phyloP scores from a whole-genome alignment of 129 eudicot species.

The Erigeron canadensis region DNA sequence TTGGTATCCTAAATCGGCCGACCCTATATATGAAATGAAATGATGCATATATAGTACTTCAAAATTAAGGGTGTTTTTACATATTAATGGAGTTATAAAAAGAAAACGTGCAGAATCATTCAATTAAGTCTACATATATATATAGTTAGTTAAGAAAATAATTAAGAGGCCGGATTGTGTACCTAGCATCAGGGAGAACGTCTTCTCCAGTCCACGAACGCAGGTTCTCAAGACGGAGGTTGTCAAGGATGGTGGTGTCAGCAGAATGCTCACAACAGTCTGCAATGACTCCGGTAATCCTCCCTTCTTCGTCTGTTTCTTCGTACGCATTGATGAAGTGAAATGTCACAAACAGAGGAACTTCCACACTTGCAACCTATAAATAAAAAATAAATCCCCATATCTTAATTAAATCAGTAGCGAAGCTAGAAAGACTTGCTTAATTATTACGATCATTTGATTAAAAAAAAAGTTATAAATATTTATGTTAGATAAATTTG shows the following conservation, averaged over 20 bases:
- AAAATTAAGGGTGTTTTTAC: neutral
- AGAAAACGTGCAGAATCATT: neutral
- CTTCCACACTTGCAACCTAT: constrained; percentile 97
- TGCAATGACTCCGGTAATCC: constrained; percentile 64
- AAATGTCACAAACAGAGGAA: constrained; percentile 81
- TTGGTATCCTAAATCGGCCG: constrained; percentile 81
- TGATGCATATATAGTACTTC: too few species aligned
- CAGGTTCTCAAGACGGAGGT: constrained; percentile 73
- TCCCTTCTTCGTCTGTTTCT: constrained; percentile 89
- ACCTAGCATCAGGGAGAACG: constrained; percentile 90
- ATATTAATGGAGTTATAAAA: neutral
- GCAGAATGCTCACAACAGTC: constrained; percentile 97
- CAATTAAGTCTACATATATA: too few species aligned
- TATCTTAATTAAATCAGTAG: neutral
- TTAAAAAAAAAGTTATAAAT: neutral
- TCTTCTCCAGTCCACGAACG: constrained; percentile 70
- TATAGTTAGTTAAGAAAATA: neutral
- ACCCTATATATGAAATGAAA: constrained; percentile 41
- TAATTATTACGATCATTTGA: neutral
- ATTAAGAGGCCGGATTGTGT: neutral
- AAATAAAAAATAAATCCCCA: neutral
- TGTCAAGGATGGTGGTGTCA: constrained; percentile 83
- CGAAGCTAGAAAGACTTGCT: neutral
- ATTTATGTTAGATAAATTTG: neutral
- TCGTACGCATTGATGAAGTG: constrained; percentile 97